Base-by-base conservation (phyloP, 192 early-diverging fungal genomes). In the Podila minutissima region DNA sequence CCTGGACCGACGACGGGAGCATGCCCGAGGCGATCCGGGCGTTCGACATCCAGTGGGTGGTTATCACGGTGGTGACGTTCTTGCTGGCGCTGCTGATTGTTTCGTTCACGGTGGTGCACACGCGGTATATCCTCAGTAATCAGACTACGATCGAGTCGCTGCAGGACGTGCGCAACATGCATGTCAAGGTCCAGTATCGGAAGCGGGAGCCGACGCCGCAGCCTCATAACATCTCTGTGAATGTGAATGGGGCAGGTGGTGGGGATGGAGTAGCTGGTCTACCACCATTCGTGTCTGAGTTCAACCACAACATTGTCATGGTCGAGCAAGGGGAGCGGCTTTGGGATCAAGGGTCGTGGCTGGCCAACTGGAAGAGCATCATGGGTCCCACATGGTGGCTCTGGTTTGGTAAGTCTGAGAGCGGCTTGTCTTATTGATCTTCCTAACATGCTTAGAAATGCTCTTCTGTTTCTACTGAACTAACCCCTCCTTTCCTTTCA, bases 91-190 rank as follows among this genome's bases (percentile, higher is more conserved):
- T 88, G 22, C 79, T 90, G 17, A 69, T 88, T 28, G 72, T 87
- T 0, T 74, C 87, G 6, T 88, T 90, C 59, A 88, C 85, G 6
- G 32, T 65, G 0, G 84, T 85, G n/a, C 89, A 90, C 66, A 87
- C 85, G 15, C 51, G 61, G 20, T 83, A 88, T 66, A 59, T 90
- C n/a, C 65, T 86, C 6, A 74, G 74, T 7, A 90, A 90, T 49
- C 74, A 83, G 51, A 90, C 89, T 1, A 90, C 89, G 1, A 88
- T 90, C 48, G 89, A 90, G 53, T 84, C 83, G 0, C 37, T 81
- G 35, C 71, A 73, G 67, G 57, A 81, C 11, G 38, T 46, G 12
- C 59, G 77, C 38, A 49, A 38, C 22, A 73, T 71, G 5, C 68
- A 59, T 35, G 50, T 81, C 53, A 51, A 59, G 50, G 69, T 68